Evolutionary conservation across 2,329 filamentous ascomycete genomes (phyloP).

Genomic region (Podosphaera leucotricha): DNA sequence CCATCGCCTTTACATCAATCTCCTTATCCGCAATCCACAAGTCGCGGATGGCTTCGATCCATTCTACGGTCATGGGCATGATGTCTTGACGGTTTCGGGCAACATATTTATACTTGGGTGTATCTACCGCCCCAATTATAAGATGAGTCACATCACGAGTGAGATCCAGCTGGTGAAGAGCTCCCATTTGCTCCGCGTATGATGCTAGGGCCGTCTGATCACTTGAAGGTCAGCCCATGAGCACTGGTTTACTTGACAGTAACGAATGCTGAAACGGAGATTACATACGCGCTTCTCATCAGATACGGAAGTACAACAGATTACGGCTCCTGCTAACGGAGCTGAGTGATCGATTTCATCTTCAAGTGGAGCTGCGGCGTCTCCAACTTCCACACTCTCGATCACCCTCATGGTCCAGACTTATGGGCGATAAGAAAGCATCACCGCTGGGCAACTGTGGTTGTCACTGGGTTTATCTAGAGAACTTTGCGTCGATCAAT

Average conservation of each 20-base stretch:
- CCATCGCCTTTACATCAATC: constrained; percentile 47
- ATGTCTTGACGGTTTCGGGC: constrained; percentile 75
- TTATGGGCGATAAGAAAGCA: background rate
- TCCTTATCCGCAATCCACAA: constrained; percentile 62
- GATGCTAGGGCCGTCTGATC: constrained; percentile 30
- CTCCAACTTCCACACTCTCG: background rate
- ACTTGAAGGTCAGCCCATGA: background rate
- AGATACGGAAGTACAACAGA: constrained; percentile 73
- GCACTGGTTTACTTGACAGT: background rate
- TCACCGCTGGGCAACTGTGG: background rate
- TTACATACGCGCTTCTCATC: constrained; percentile 50
- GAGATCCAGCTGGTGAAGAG: constrained; percentile 67
- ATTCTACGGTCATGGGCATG: constrained; percentile 56
- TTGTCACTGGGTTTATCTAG: background rate
- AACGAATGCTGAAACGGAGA: background rate
- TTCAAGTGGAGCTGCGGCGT: background rate
- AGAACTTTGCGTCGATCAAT: too few relatives aligned
- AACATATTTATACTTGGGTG: constrained; percentile 87
- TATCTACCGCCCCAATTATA: constrained; percentile 70
- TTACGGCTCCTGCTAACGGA: constrained; percentile 43
- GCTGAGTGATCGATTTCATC: constrained; percentile 5
- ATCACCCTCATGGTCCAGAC: background rate
- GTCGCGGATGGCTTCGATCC: constrained; percentile 58
- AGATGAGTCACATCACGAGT: constrained; percentile 94
- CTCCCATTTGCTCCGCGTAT: constrained; percentile 60